Conservation (phyloP, 768 basidiomycete genomes). For the Cubamyces lactineus region DNA sequence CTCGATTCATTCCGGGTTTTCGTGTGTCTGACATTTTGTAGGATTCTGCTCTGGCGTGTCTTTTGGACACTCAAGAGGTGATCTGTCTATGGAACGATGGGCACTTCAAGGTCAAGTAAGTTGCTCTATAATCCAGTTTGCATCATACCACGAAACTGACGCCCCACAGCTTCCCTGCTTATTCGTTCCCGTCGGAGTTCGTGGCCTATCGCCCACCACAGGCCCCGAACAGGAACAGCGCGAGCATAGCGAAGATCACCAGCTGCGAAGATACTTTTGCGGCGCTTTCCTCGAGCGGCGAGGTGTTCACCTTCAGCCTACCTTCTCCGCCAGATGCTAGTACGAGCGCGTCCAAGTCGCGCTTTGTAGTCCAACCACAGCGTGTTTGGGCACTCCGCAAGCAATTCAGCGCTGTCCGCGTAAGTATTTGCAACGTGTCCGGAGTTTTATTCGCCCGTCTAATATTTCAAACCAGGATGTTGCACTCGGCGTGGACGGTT, state of each 20-base stretch:
- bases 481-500: constrained; percentile 84
- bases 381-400: constrained; percentile 89
- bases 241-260: constrained; percentile 78
- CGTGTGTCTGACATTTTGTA: constrained; percentile 34
- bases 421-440: constrained; percentile 34
- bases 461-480: constrained; percentile 60
- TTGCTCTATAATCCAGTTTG: background rate
- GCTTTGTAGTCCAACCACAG: constrained; percentile 70
- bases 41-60: constrained; percentile 84
- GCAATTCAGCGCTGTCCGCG: constrained; percentile 82
- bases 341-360: constrained; percentile 26
- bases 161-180: constrained; percentile 69
- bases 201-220: constrained; percentile 83
- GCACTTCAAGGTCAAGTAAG: constrained; percentile 74
- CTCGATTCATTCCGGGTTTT: background rate
- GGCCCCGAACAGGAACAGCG: constrained; percentile 63
- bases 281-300: constrained; percentile 83
- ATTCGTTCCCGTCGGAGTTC: constrained; percentile 76
- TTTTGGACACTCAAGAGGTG: constrained; percentile 81
- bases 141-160: background rate
- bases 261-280: constrained; percentile 81
- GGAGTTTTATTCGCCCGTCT: background rate
- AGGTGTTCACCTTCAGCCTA: constrained; percentile 81
- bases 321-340: constrained; percentile 39
- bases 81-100: constrained; percentile 80